Conservation (phyloP, 352 stramenopile species). For the Globisporangium apiculatum region DNA sequence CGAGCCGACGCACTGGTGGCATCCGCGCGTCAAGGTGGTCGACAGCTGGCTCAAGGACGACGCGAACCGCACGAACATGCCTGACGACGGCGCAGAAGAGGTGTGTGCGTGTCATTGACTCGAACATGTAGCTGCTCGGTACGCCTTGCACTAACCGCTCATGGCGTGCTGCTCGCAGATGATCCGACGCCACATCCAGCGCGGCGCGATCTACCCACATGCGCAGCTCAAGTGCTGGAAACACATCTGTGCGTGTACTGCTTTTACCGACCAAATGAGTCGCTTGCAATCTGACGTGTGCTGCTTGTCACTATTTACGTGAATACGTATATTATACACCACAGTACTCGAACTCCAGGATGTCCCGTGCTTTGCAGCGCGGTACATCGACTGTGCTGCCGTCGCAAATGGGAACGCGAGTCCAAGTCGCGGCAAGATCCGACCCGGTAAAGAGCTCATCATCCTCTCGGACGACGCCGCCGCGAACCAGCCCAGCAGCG, state of each 20-base stretch:
- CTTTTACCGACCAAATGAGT: neutral
- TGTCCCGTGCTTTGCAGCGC: constrained; percentile 33
- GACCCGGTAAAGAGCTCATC: constrained; percentile 72
- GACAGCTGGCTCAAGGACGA: constrained; percentile 71
- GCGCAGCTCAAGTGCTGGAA: constrained; percentile 73
- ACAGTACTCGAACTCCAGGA: constrained; percentile 65
- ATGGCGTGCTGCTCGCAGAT: constrained; percentile 24
- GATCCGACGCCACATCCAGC: constrained; percentile 59
- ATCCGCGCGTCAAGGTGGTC: constrained; percentile 51
- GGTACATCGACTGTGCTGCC: constrained; percentile 10
- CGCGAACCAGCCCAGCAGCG: neutral
- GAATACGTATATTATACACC: neutral
- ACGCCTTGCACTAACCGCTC: neutral
- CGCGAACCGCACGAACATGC: constrained; percentile 42
- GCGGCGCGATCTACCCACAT: constrained; percentile 57
- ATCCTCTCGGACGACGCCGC: constrained; percentile 42
- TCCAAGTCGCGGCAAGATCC: constrained; percentile 64
- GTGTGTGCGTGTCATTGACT: constrained; percentile 13
- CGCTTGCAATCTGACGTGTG: neutral
- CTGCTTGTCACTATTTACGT: neutral
- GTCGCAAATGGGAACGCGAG: constrained; percentile 19
- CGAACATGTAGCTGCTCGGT: neutral
- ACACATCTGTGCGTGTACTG: constrained; percentile 40
- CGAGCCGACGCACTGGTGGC: constrained; percentile 56
- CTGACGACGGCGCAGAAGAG: constrained; percentile 66